Conservation (phyloP, 768 basidiomycete genomes). For the Vishniacozyma victoriae region DNA sequence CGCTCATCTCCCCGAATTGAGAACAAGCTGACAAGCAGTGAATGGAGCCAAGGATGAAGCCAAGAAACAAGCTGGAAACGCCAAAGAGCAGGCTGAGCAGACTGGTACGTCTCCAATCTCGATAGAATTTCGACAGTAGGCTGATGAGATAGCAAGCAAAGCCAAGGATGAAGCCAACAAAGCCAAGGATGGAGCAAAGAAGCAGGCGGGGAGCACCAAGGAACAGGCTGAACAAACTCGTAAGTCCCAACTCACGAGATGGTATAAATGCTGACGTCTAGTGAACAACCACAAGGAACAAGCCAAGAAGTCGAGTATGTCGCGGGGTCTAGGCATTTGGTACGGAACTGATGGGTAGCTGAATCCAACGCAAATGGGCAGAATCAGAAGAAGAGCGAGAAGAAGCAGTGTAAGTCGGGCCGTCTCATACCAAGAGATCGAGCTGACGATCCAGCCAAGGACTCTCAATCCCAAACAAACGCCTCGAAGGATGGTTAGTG, state of each 20-base stretch:
- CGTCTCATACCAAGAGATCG: too few species aligned
- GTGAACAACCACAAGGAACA: too few species aligned
- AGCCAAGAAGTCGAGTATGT: too few species aligned
- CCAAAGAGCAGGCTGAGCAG: not conserved
- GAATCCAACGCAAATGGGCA: too few species aligned
- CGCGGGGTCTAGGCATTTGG: too few species aligned
- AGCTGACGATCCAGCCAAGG: too few species aligned
- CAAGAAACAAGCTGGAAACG: not conserved
- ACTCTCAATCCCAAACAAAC: too few species aligned
- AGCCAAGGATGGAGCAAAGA: not conserved
- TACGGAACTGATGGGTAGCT: not conserved
- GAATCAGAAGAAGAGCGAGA: too few species aligned
- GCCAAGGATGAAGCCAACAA: constrained; percentile 3
- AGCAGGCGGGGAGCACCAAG: not conserved
- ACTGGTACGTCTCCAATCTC: not conserved
- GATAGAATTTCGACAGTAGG: not conserved
- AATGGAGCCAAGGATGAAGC: not conserved
- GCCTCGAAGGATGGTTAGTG: too few species aligned
- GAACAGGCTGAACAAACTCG: not conserved
- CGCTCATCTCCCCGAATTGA: not conserved
- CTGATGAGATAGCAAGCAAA: not conserved
- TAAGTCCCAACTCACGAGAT: too few species aligned
- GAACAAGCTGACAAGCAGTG: not conserved
- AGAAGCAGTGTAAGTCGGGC: too few species aligned
- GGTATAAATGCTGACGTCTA: too few species aligned